Evolutionary conservation across 257 asterid genomes (phyloP), one percentile per base, ranked within the genome.

Genomic region (Salvia rosmarinus): DNA sequence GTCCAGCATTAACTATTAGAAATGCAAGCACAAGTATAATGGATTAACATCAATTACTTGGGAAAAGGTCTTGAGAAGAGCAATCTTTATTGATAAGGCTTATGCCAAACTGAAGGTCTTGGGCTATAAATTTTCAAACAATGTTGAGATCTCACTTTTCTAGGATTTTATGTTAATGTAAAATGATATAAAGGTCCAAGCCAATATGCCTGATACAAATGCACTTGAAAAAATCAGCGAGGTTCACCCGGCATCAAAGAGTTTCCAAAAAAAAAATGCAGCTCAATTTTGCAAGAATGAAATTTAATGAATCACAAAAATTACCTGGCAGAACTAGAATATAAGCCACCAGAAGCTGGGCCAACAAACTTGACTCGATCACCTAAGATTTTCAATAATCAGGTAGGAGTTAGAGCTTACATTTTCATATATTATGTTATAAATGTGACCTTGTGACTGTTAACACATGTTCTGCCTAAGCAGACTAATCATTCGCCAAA

Each of bases 291-390:
- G 61, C 44, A 56, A 66, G 7, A 39, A 14, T 4, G 32, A 40
- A 64, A 61, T 39, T 20, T 14, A 55, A 11, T 46, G 51, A 66
- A 79, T 43, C 6, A 60, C 75, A 61, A 49, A 28, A 34, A 59
- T 49, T 82, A 90, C 96, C 96, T 86, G 75, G 87, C 43, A 63
- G 87, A 75, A 71, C 77, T 71, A 64, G 90, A 55, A 81, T 81
- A 87, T 40, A 81, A 52, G 72, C 83, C 81, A 74, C 84, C 81
- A 72, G 96, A 80, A 79, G 88, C 75, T 81, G 91, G 66, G 74
- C 95, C 90, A 72, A 85, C 62, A 63, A 82, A 92, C 79, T 89
- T 92, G 66, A 92, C 98, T 84, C 85, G 87, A 61, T 92, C 96
- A 79, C 98, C 98, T 92, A 64, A 46, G 58, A 54, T 74, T 71